Conservation (phyloP, 208 protist genomes). For the Trichomonas tenax region DNA sequence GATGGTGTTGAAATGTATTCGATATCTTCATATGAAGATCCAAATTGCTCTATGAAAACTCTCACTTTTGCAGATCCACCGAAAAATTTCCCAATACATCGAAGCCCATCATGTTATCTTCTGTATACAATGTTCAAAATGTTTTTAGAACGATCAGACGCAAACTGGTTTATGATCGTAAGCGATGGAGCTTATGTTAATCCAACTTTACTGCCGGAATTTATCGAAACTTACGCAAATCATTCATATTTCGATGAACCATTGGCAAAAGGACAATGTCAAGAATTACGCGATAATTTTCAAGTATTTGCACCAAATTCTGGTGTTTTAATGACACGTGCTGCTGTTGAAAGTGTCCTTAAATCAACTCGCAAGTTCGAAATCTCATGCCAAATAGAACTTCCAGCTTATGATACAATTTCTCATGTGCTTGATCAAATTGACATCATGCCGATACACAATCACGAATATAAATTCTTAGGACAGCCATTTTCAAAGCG, state of each 20-base stretch:
- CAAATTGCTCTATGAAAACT: not conserved
- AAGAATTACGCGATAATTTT: not conserved
- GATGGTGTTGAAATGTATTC: constrained; percentile 5
- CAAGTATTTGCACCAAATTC: not conserved
- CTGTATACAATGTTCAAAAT: not conserved
- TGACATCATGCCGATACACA: not conserved
- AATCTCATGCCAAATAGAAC: not conserved
- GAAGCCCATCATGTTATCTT: not conserved
- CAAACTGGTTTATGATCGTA: not conserved
- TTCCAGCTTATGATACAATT: not conserved
- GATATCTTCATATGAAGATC: not conserved
- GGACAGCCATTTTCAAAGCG: not conserved
- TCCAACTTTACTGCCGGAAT: not conserved
- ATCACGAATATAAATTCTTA: not conserved
- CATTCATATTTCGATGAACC: not conserved
- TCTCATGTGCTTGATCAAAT: not conserved
- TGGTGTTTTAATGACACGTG: not conserved
- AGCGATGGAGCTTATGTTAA: not conserved
- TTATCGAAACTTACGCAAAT: not conserved
- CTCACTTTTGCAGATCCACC: not conserved
- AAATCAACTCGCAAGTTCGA: not conserved
- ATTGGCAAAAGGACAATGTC: not conserved
- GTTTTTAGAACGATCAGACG: not conserved
- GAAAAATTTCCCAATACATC: not conserved
- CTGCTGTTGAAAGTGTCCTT: not conserved